Evolutionary conservation across 768 basidiomycete genomes (phyloP).

Genomic region (Dictyophora rubrovolvata): DNA sequence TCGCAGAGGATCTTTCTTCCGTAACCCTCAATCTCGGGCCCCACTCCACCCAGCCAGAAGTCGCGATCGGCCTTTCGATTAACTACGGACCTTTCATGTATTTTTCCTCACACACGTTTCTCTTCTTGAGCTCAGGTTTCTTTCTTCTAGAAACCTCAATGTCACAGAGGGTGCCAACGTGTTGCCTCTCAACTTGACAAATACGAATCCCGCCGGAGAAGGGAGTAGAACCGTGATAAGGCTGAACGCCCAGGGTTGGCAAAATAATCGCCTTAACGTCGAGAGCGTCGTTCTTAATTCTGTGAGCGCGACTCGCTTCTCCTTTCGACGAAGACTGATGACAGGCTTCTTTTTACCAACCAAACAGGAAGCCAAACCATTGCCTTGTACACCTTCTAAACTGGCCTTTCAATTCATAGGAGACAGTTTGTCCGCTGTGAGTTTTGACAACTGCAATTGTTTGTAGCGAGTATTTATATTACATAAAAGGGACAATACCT

Average conservation of each 20-base stretch:
- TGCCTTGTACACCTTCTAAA: slow-evolving; percentile 35
- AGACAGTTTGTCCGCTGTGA: slow-evolving; percentile 45
- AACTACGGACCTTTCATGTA: slow-evolving; percentile 33
- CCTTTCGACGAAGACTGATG: not conserved
- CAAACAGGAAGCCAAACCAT: slow-evolving; percentile 33
- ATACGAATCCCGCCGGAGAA: not conserved
- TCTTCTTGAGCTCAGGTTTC: not conserved
- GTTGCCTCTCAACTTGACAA: slow-evolving; percentile 25
- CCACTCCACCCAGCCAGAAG: slow-evolving; percentile 38
- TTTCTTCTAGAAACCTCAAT: slow-evolving; percentile 26
- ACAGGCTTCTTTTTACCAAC: not conserved
- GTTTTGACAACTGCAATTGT: slow-evolving; percentile 8
- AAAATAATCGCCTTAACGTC: slow-evolving; percentile 46
- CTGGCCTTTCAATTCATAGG: slow-evolving; percentile 48
- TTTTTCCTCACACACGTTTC: not conserved
- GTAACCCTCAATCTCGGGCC: slow-evolving; percentile 37
- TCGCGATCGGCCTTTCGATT: slow-evolving; percentile 38
- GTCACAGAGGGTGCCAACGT: slow-evolving; percentile 35
- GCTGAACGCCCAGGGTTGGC: slow-evolving; percentile 48
- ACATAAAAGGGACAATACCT: slow-evolving; percentile 42
- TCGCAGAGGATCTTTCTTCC: slow-evolving; percentile 32
- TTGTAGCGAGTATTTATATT: not conserved
- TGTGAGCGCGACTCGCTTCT: slow-evolving; percentile 20
- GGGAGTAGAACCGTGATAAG: slow-evolving; percentile 25
- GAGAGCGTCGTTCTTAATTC: slow-evolving; percentile 36